A percentile compares a stretch with the other conserved stretches of the same genome.
Evolutionary conservation across 2,329 filamentous ascomycete genomes (phyloP).

Genomic region (Fusarium nodosum): DNA sequence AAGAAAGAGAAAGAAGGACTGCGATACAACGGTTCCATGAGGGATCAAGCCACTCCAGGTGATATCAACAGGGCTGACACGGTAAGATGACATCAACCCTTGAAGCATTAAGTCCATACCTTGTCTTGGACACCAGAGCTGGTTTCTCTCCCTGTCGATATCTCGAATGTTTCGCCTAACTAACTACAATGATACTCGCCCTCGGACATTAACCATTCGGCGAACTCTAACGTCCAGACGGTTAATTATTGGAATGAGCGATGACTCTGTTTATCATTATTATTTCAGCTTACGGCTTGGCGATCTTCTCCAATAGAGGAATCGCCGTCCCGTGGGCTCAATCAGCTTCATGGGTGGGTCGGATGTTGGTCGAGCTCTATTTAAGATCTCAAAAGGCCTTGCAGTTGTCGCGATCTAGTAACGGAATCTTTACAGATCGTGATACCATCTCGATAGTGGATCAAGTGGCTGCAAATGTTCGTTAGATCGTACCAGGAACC

Average conservation of each 20-base stretch:
- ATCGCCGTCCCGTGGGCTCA: background rate
- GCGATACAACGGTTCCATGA: background rate
- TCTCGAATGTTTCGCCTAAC: conserved; percentile 5
- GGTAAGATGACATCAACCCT: background rate
- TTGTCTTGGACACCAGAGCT: background rate
- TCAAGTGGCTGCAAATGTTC: conserved; percentile 38
- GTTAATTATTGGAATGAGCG: background rate
- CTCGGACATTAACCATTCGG: conserved; percentile 1
- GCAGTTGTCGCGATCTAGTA: conserved; percentile 35
- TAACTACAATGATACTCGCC: background rate
- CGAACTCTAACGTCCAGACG: conserved; percentile 1
- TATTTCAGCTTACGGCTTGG: conserved; percentile 5
- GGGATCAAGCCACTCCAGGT: background rate
- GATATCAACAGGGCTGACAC: conserved; percentile 12
- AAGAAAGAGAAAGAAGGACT: conserved; percentile 5
- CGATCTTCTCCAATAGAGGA: conserved; percentile 2
- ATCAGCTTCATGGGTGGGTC: conserved; percentile 1
- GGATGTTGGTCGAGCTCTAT: conserved; percentile 24
- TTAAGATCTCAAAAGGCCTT: conserved; percentile 30
- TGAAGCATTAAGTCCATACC: background rate
- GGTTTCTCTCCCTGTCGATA: background rate
- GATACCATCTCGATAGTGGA: conserved; percentile 47
- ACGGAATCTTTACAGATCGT: conserved; percentile 40
- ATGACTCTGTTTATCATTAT: conserved; percentile 12
- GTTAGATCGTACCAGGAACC: conserved; percentile 38